phyloP scores from a whole-genome alignment of 352 stramenopile species.

The Thraustochytrium sp. region DNA sequence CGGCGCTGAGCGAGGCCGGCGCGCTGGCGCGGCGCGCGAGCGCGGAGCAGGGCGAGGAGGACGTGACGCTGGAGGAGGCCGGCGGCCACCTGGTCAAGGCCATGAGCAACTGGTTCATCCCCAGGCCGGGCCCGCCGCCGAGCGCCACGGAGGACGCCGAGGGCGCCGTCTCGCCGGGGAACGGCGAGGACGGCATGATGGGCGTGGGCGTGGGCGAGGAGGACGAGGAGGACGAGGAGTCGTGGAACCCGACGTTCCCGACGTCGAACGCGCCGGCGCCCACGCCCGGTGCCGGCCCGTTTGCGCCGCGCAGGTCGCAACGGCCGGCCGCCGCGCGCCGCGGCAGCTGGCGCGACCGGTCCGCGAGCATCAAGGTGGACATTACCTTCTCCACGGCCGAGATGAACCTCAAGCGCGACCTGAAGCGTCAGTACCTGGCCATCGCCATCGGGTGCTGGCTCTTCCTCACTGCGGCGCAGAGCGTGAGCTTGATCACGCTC shows the following conservation, averaged over 20 bases:
- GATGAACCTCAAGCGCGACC: conserved; percentile 19
- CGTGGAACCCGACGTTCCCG: neutral
- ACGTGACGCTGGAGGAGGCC: conserved; percentile 22
- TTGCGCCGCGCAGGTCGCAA: neutral
- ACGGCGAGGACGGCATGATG: neutral
- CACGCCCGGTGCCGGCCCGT: neutral
- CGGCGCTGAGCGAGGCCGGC: too few species aligned
- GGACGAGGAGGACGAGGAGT: neutral
- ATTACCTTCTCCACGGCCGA: conserved; percentile 22
- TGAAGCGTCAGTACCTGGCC: conserved; percentile 32
- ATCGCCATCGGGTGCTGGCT: conserved; percentile 35
- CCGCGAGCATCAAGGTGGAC: conserved; percentile 21
- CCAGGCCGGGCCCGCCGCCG: neutral
- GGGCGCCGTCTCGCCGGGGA: neutral
- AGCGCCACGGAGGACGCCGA: neutral
- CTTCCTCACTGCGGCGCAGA: conserved; percentile 7
- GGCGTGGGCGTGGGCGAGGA: neutral
- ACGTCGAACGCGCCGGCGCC: neutral
- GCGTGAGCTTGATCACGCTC: neutral
- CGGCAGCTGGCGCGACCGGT: neutral
- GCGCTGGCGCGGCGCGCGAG: too few species aligned
- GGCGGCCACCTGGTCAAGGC: conserved; percentile 11
- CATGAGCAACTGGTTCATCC: conserved; percentile 34
- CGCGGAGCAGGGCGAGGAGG: neutral
- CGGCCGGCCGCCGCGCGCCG: neutral